Percentiles rank a stretch among this genome's conserved stretches.
These are phyloP conservation scores for Endoconidiophora polonica DNA, from an alignment of 2,329 filamentous ascomycete species.

Conservation along the genomic window DNA sequence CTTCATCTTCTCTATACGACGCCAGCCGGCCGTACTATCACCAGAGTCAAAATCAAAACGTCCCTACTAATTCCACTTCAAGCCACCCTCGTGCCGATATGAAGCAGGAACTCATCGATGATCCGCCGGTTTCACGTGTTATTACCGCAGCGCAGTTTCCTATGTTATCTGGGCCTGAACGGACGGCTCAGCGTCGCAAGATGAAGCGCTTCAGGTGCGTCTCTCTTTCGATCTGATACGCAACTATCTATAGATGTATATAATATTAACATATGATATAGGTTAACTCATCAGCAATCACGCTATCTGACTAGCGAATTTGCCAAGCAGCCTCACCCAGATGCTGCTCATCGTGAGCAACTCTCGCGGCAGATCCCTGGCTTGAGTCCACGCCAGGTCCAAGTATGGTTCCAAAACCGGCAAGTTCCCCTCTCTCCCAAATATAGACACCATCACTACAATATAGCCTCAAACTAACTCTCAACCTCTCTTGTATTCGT, in stretches of 20 bases:
- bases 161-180: conserved; percentile 8
- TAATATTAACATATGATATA: conserved; percentile 21
- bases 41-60: no score
- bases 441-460: background rate
- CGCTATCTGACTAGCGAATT: conserved; percentile 96
- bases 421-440: conserved; percentile 26
- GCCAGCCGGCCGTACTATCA: no score
- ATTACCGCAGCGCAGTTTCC: no score
- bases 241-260: background rate
- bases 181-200: conserved; percentile 40
- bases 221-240: background rate
- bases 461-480: background rate
- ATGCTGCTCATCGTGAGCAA: conserved; percentile 76
- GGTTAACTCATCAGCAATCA: conserved; percentile 92
- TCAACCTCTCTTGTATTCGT: no score
- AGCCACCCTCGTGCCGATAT: no score
- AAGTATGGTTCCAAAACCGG: conserved; percentile 98
- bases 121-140: no score
- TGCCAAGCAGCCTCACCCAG: conserved; percentile 81
- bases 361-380: conserved; percentile 83
- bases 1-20: no score
- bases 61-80: no score
- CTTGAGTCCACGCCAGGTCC: conserved; percentile 78
- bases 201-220: conserved; percentile 67
- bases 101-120: no score